Evolutionary conservation across 2,329 filamentous ascomycete genomes (phyloP).

Genomic region (Ophioceras dolichostomum): DNA sequence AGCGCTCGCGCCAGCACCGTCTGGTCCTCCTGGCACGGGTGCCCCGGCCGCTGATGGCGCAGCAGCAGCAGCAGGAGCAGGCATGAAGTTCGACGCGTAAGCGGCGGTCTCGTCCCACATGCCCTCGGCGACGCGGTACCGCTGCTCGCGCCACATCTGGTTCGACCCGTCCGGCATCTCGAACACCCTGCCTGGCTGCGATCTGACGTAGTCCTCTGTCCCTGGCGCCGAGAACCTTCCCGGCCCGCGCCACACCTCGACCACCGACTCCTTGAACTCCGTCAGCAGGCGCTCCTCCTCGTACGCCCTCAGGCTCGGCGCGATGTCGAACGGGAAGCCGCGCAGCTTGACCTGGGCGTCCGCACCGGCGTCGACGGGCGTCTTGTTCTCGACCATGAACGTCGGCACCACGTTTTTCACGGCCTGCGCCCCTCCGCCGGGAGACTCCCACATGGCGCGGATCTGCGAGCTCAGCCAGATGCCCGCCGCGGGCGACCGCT

Average conservation of each 20-base stretch:
- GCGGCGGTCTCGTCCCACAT: conserved; percentile 82
- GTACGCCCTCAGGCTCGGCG: conserved; percentile 63
- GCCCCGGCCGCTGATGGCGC: too few relatives aligned
- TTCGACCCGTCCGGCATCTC: conserved; percentile 97
- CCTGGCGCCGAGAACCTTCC: conserved; percentile 50
- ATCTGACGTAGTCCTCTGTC: conserved; percentile 66
- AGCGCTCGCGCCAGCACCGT: conserved; percentile 7
- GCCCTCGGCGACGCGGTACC: conserved; percentile 76
- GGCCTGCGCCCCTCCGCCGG: too few relatives aligned
- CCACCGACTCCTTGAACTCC: conserved; percentile 95
- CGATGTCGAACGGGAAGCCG: conserved; percentile 49
- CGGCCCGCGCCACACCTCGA: conserved; percentile 83
- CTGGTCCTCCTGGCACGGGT: too few relatives aligned
- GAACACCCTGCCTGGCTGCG: conserved; percentile 71
- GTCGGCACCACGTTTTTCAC: conserved; percentile 56
- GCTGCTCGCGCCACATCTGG: conserved; percentile 82
- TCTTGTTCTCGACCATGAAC: conserved; percentile 80
- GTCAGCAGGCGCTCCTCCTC: conserved; percentile 89
- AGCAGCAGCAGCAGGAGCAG: too few relatives aligned
- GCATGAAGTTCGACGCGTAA: conserved; percentile 31
- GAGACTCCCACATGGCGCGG: conserved; percentile 65
- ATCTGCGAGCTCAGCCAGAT: conserved; percentile 86
- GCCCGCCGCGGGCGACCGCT: conserved; percentile 74
- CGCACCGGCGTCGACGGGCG: conserved; percentile 73
- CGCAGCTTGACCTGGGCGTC: conserved; percentile 66